A percentile compares a stretch with the other conserved stretches of the same genome.
Evolutionary conservation across 164 flowering plant species (phyloP).

Genomic region (Aristolochia contorta): DNA sequence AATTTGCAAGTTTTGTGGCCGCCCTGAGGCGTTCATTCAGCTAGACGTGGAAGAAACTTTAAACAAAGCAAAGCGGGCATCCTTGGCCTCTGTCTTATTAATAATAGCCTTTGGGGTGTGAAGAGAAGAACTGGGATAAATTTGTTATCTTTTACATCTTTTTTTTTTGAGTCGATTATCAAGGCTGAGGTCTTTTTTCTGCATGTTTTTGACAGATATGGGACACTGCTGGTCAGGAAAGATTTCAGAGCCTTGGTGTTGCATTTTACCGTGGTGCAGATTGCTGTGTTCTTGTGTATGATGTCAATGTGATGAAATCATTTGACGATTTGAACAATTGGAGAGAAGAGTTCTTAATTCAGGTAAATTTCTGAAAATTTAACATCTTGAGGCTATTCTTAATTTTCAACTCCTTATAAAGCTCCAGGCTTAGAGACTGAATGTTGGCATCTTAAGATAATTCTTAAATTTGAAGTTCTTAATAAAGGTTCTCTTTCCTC

Average conservation of each 20-base stretch:
- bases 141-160: not conserved
- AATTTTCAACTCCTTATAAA: conserved; percentile 4
- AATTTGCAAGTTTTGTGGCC: too few species aligned
- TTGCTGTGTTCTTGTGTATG: conserved; percentile 95
- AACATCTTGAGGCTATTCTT: not conserved
- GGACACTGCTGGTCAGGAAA: conserved; percentile 97
- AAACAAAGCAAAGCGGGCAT: too few species aligned
- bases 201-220: conserved; percentile 50
- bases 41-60: too few species aligned
- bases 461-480: conserved; percentile 1
- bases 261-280: conserved; percentile 97
- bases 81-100: not conserved
- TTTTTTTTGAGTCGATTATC: not conserved
- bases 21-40: too few species aligned
- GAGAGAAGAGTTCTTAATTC: conserved; percentile 93
- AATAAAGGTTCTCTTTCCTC: conserved; percentile 15
- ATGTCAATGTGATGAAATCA: conserved; percentile 82
- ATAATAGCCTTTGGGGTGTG: not conserved
- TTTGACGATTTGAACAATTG: conserved; percentile 85
- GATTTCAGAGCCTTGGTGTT: conserved; percentile 93
- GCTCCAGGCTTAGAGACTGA: too few species aligned
- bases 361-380: conserved; percentile 29
- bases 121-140: not conserved
- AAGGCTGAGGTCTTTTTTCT: not conserved
- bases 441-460: not conserved